A percentile compares a stretch with the other conserved stretches of the same genome.
These are phyloP conservation scores for Scheffersomyces illinoinensis DNA, from an alignment of 1,139 yeast genomes.

Conservation along the genomic window DNA sequence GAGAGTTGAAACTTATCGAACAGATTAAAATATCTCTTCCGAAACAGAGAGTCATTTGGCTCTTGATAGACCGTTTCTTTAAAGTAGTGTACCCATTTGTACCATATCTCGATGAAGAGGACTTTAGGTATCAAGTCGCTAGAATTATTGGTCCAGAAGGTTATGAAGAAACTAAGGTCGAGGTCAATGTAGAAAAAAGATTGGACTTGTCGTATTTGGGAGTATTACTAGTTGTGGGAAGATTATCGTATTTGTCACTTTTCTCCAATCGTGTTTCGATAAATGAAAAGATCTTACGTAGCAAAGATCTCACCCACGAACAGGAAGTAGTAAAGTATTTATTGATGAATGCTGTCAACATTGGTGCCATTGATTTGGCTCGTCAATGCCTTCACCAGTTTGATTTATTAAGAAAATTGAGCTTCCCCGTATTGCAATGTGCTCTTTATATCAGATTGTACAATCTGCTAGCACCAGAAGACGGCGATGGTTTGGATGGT, in stretches of 20 bases:
- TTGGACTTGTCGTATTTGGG: slow-evolving; percentile 38
- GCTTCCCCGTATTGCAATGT: slow-evolving; percentile 19
- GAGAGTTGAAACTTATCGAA: slow-evolving; percentile 26
- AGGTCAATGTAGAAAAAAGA: slow-evolving; percentile 25
- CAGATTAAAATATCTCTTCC: slow-evolving; percentile 47
- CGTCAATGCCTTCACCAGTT: slow-evolving; percentile 34
- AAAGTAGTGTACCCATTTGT: slow-evolving; percentile 42
- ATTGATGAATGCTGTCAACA: slow-evolving; percentile 26
- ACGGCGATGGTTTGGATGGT: slow-evolving; percentile 16
- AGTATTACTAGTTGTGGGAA: slow-evolving; percentile 24
- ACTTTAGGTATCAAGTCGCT: slow-evolving; percentile 17
- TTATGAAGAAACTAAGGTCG: slow-evolving; percentile 14
- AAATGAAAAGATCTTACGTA: slow-evolving; percentile 27
- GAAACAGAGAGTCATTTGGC: slow-evolving; percentile 42
- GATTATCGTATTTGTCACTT: slow-evolving; percentile 32
- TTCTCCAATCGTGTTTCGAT: slow-evolving; percentile 30
- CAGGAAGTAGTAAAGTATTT: slow-evolving; percentile 23
- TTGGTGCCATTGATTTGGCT: slow-evolving; percentile 30
- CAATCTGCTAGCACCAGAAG: slow-evolving; percentile 14
- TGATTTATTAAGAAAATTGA: slow-evolving; percentile 22
- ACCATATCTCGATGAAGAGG: slow-evolving; percentile 49
- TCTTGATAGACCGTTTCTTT: slow-evolving; percentile 47
- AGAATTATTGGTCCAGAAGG: slow-evolving; percentile 26
- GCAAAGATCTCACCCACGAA: slow-evolving; percentile 20
- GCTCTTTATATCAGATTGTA: slow-evolving; percentile 12